A percentile compares a stretch with the other conserved stretches of the same genome.
phyloP scores from a whole-genome alignment of 2,329 filamentous ascomycete species.

The Penicillium sp. region DNA sequence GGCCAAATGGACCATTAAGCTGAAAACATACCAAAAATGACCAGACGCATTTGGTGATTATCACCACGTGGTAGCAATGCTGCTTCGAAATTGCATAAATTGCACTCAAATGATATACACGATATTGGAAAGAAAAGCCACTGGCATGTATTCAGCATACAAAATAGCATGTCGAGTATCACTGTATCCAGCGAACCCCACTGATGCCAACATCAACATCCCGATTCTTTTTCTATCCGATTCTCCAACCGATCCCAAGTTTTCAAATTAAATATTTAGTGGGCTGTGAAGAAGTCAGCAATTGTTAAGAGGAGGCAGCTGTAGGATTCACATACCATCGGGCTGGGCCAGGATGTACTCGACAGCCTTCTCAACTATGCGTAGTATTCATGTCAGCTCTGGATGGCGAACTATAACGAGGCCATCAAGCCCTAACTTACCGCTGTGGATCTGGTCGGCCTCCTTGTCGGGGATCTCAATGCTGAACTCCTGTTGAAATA shows the following conservation, averaged over 20 bases:
- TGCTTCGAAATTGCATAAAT: slow-evolving; percentile 33
- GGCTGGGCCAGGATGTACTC: slow-evolving; percentile 92
- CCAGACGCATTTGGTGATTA: not conserved
- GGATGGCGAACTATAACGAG: not conserved
- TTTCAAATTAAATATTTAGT: slow-evolving; percentile 36
- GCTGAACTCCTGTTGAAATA: slow-evolving; percentile 64
- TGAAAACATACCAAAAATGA: not conserved
- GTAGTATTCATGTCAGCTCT: slow-evolving; percentile 15
- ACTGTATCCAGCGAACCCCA: slow-evolving; percentile 27
- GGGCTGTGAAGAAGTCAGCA: slow-evolving; percentile 30
- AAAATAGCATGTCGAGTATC: slow-evolving; percentile 32
- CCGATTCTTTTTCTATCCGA: slow-evolving; percentile 37
- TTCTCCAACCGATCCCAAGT: slow-evolving; percentile 18
- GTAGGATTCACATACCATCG: slow-evolving; percentile 66
- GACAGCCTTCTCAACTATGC: slow-evolving; percentile 83
- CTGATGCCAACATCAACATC: slow-evolving; percentile 30
- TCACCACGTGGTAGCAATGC: slow-evolving; percentile 3
- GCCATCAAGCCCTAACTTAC: slow-evolving; percentile 54
- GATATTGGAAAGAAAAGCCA: slow-evolving; percentile 36
- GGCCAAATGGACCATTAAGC: not conserved
- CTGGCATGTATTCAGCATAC: slow-evolving; percentile 40
- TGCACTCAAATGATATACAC: slow-evolving; percentile 43
- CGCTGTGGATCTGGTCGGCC: slow-evolving; percentile 87
- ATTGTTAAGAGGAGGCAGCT: not conserved
- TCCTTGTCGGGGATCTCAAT: slow-evolving; percentile 99